phyloP scores from a whole-genome alignment of 371 early-diverging fungal species.

The Capniomyces stellatus region DNA sequence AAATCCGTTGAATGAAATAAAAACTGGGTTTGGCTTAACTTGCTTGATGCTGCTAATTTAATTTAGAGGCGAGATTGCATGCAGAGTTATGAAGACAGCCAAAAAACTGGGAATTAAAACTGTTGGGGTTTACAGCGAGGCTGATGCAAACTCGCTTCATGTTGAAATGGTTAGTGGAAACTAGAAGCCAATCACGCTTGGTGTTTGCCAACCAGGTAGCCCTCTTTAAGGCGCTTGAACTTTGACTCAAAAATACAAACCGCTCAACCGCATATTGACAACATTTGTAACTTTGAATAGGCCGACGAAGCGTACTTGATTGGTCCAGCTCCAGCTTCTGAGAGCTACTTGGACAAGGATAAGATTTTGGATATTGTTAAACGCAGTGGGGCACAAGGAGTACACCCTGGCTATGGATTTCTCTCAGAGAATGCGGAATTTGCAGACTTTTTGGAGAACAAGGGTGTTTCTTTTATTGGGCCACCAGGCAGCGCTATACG shows the following conservation, averaged over 20 bases:
- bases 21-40: too few relatives aligned
- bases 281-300: too few relatives aligned
- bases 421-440: slow-evolving; percentile 65
- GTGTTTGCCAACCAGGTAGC: too few relatives aligned
- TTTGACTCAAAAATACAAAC: too few relatives aligned
- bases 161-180: slow-evolving; percentile 46
- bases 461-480: slow-evolving; percentile 59
- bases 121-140: slow-evolving; percentile 86
- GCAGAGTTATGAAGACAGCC: slow-evolving; percentile 77
- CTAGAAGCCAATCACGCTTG: too few relatives aligned
- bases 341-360: slow-evolving; percentile 47
- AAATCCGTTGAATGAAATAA: too few relatives aligned
- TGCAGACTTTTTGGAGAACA: slow-evolving; percentile 42
- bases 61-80: slow-evolving; percentile 82
- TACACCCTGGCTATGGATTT: slow-evolving; percentile 86
- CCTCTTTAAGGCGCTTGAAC: too few relatives aligned
- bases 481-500: slow-evolving; percentile 62
- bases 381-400: slow-evolving; percentile 48
- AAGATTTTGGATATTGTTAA: slow-evolving; percentile 39
- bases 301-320: slow-evolving; percentile 51
- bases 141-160: slow-evolving; percentile 64
- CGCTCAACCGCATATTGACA: too few relatives aligned
- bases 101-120: slow-evolving; percentile 68
- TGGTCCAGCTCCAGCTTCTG: slow-evolving; percentile 47
- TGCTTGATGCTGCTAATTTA: too few relatives aligned